phyloP scores from a whole-genome alignment of 352 stramenopile species.

The Thalassiosira hispida region DNA sequence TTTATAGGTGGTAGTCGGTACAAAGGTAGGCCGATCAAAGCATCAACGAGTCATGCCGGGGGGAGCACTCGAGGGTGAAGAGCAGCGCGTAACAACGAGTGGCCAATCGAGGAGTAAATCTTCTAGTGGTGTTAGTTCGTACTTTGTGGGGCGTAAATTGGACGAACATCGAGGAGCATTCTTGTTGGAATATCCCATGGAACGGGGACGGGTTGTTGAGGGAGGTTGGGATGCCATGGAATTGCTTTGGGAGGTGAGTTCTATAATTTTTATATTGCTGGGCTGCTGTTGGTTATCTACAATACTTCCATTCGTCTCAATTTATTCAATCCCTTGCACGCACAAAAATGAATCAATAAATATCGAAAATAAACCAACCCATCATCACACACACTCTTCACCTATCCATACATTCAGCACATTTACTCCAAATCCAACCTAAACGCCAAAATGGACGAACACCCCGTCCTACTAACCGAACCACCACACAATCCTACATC shows the following conservation, averaged over 20 bases:
- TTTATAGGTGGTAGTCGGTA: conserved; percentile 77
- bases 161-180: conserved; percentile 80
- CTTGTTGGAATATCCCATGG: conserved; percentile 77
- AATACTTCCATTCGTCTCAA: too few species aligned
- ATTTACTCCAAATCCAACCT: conserved; percentile 79
- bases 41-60: conserved; percentile 95
- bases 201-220: conserved; percentile 71
- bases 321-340: too few species aligned
- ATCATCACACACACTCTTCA: neutral
- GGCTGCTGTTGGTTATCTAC: neutral
- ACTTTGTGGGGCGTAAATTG: conserved; percentile 80
- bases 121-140: conserved; percentile 38
- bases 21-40: conserved; percentile 92
- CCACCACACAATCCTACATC: conserved; percentile 92
- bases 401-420: conserved; percentile 16
- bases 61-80: conserved; percentile 87
- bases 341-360: too few species aligned
- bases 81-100: conserved; percentile 45
- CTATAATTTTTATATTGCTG: neutral
- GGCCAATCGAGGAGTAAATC: conserved; percentile 7
- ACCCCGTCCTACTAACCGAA: conserved; percentile 83
- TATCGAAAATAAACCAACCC: too few species aligned
- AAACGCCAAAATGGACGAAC: conserved; percentile 77
- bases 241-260: conserved; percentile 73
- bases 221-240: conserved; percentile 82